Conservation (phyloP, 441 rosid genomes). For the Mallotus repandus region DNA sequence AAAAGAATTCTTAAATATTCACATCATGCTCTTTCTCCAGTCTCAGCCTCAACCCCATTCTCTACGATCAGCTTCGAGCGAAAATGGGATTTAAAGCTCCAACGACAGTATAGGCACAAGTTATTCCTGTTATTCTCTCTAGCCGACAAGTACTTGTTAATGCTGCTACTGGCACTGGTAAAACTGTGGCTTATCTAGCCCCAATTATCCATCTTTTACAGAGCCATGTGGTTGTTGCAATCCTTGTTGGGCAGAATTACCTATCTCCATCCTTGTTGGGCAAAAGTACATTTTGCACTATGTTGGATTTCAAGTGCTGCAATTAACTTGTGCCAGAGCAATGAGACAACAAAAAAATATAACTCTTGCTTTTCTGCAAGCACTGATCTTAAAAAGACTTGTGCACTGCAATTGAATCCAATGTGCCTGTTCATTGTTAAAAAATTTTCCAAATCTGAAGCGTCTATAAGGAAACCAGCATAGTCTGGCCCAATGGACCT, state of each 20-base stretch:
- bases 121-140: slow-evolving; percentile 86
- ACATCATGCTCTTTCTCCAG: slow-evolving; percentile 78
- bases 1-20: slow-evolving; percentile 40
- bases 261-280: slow-evolving; percentile 94
- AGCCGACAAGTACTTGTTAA: slow-evolving; percentile 90
- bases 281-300: slow-evolving; percentile 91
- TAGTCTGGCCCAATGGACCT: slow-evolving; percentile 53
- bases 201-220: slow-evolving; percentile 85
- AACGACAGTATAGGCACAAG: slow-evolving; percentile 80
- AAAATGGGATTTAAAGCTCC: slow-evolving; percentile 85
- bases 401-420: slow-evolving; percentile 87
- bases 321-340: slow-evolving; percentile 92
- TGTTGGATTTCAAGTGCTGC: slow-evolving; percentile 94
- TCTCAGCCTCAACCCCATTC: slow-evolving; percentile 68
- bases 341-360: slow-evolving; percentile 93
- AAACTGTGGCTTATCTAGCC: slow-evolving; percentile 88
- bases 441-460: slow-evolving; percentile 97
- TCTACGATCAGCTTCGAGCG: slow-evolving; percentile 76
- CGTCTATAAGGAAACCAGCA: slow-evolving; percentile 66
- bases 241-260: slow-evolving; percentile 92
- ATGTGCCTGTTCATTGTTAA: slow-evolving; percentile 91
- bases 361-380: slow-evolving; percentile 92
- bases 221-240: too few species aligned
- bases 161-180: slow-evolving; percentile 94
- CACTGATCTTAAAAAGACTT: slow-evolving; percentile 82